Evolutionary conservation across 2,329 filamentous ascomycete species (phyloP).

Genomic region (Trichoderma koningiopsis): DNA sequence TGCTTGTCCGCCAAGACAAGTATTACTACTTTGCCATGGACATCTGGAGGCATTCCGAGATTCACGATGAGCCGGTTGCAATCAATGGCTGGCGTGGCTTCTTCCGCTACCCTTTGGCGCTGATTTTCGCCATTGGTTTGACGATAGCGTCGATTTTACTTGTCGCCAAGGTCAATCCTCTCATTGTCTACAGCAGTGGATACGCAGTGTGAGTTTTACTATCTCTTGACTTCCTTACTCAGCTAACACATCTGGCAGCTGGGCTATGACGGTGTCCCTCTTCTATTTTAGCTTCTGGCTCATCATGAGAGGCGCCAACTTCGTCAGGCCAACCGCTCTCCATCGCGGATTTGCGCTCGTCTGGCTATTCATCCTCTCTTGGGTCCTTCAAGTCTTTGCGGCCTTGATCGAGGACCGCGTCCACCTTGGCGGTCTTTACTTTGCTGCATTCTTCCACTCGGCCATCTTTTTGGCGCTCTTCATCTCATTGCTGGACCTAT

Average conservation of each 20-base stretch:
- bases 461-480: constrained; percentile 73
- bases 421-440: constrained; percentile 75
- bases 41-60: constrained; percentile 52
- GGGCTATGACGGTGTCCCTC: constrained; percentile 81
- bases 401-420: constrained; percentile 77
- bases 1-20: constrained; percentile 73
- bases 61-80: constrained; percentile 61
- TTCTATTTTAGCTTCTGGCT: constrained; percentile 86
- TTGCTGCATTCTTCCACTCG: constrained; percentile 77
- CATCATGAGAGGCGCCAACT: constrained; percentile 75
- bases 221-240: neutral
- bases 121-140: constrained; percentile 67
- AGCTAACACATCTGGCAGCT: constrained; percentile 46
- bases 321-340: constrained; percentile 80
- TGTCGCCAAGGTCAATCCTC: constrained; percentile 79
- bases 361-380: constrained; percentile 80
- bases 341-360: constrained; percentile 78
- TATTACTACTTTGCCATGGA: constrained; percentile 81
- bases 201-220: constrained; percentile 66
- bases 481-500: constrained; percentile 78
- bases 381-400: constrained; percentile 69
- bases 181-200: constrained; percentile 86
- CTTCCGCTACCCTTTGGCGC: constrained; percentile 78
- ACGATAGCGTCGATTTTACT: constrained; percentile 74
- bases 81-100: constrained; percentile 80